These are phyloP conservation scores for Leccinum sublutescens DNA, from an alignment of 768 basidiomycete species.

Conservation along the genomic window DNA sequence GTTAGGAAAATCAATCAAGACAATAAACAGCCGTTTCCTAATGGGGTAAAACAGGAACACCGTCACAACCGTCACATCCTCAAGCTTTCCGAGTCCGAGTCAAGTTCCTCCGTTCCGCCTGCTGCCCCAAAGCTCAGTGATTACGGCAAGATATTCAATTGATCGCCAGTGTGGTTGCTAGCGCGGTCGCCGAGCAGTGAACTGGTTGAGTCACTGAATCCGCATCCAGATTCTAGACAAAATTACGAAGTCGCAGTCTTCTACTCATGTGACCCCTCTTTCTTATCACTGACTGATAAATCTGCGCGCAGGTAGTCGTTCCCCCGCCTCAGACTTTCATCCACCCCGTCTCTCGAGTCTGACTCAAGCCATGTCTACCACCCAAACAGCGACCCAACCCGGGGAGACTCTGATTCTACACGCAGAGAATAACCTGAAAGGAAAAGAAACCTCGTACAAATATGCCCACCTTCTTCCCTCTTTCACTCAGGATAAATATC, in stretches of 20 bases:
- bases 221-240: neutral
- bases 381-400: constrained; percentile 15
- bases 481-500: constrained; percentile 58
- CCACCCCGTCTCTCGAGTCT: neutral
- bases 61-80: no score
- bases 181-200: no score
- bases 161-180: neutral
- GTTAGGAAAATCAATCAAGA: constrained; percentile 1
- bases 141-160: neutral
- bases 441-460: constrained; percentile 39
- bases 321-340: no score
- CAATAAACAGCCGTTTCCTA: constrained; percentile 16
- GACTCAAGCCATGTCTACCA: constrained; percentile 8
- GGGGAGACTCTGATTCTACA: constrained; percentile 6
- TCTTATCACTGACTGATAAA: neutral
- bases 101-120: neutral
- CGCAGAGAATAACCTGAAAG: constrained; percentile 1
- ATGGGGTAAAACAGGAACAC: constrained; percentile 1
- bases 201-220: neutral
- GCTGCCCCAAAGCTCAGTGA: neutral
- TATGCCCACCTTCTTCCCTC: constrained; percentile 72
- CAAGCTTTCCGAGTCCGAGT: neutral
- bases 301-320: neutral
- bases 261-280: constrained; percentile 9
- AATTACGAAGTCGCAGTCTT: constrained; percentile 13